Conservation (phyloP, 169 alveolate genomes). For the Eimeria tenella region DNA sequence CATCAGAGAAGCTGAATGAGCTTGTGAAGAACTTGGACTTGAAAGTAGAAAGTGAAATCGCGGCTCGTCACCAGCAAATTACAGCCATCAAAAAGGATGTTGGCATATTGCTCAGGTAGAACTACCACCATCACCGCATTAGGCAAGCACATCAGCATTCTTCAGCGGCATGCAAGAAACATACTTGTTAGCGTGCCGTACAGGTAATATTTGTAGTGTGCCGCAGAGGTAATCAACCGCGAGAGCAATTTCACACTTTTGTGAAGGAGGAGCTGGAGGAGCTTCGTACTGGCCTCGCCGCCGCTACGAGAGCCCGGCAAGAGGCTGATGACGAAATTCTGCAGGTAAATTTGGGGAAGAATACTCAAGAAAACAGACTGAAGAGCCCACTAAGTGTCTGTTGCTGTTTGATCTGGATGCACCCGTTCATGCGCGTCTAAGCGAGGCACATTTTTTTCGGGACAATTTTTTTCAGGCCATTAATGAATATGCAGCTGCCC, state of each 20-base stretch:
- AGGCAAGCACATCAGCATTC: neutral
- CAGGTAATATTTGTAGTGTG: neutral
- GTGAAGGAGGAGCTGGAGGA: slow-evolving; percentile 52
- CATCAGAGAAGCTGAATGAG: slow-evolving; percentile 28
- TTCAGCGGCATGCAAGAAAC: neutral
- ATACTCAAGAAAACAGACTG: no score
- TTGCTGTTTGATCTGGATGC: no score
- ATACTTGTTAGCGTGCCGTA: neutral
- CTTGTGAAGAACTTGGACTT: slow-evolving; percentile 43
- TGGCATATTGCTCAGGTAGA: slow-evolving; percentile 34
- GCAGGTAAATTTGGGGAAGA: neutral
- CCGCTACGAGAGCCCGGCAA: slow-evolving; percentile 41
- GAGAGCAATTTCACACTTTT: slow-evolving; percentile 48
- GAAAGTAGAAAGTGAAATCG: slow-evolving; percentile 48
- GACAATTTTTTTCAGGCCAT: neutral
- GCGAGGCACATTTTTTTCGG: neutral
- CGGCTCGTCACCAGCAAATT: slow-evolving; percentile 58
- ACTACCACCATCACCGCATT: neutral
- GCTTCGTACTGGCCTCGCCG: slow-evolving; percentile 54
- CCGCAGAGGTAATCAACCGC: slow-evolving; percentile 12
- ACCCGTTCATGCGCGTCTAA: no score
- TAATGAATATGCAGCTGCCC: slow-evolving; percentile 53
- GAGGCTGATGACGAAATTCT: slow-evolving; percentile 49
- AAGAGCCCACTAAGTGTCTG: no score
- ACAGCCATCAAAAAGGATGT: slow-evolving; percentile 37